These are phyloP conservation scores for Zea luxurians DNA, from an alignment of 176 grass and related monocot species.

Conservation along the genomic window DNA sequence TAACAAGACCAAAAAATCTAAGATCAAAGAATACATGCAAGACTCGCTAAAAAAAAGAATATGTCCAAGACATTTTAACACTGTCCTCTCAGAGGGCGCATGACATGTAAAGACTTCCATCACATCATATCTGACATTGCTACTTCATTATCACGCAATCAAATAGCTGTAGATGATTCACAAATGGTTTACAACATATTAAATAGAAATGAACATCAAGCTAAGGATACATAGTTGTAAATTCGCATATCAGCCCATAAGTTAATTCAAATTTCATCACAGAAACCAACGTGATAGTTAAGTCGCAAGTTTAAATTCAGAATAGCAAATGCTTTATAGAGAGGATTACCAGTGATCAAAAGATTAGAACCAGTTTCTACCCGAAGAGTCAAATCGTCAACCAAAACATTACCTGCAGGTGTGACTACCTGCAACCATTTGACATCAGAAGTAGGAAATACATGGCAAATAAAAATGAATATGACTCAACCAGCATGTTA, in stretches of 20 bases:
- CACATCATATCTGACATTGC: not conserved
- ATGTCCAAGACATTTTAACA: not conserved
- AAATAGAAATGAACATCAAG: not conserved
- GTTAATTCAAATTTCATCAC: not conserved
- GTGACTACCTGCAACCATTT: slow-evolving; percentile 84
- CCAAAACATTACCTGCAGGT: slow-evolving; percentile 85
- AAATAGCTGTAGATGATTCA: slow-evolving; percentile 25
- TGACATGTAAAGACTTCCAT: not conserved
- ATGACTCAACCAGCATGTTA: slow-evolving; percentile 29
- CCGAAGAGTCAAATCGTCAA: slow-evolving; percentile 84
- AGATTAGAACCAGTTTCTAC: slow-evolving; percentile 96
- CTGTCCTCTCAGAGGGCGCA: not conserved
- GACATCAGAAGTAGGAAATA: slow-evolving; percentile 42
- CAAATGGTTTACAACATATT: slow-evolving; percentile 20
- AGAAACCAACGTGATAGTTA: slow-evolving; percentile 22
- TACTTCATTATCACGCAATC: not conserved
- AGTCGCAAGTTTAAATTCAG: not conserved
- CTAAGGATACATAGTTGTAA: slow-evolving; percentile 7
- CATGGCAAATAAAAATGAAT: slow-evolving; percentile 8
- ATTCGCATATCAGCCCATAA: slow-evolving; percentile 17
- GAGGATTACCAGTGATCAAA: slow-evolving; percentile 82
- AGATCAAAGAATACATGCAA: slow-evolving; percentile 21
- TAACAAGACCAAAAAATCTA: not conserved
- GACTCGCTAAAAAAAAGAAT: not conserved
- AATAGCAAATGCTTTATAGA: slow-evolving; percentile 2